phyloP scores from a whole-genome alignment of 441 rosid genomes.

The Populus trichocarpa region DNA sequence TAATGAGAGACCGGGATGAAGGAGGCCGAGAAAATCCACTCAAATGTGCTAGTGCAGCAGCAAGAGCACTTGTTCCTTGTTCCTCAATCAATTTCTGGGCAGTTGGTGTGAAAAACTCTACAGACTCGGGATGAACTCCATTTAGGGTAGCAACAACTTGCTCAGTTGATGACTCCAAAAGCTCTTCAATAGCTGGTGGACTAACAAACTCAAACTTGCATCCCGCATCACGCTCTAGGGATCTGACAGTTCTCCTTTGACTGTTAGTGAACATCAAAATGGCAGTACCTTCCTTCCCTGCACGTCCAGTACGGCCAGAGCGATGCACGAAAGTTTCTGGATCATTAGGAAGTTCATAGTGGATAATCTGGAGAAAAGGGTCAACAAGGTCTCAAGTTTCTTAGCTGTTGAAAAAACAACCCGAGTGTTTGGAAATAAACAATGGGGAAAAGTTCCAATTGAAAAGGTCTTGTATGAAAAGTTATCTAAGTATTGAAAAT shows the following conservation, averaged over 20 bases:
- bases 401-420: constrained; percentile 7
- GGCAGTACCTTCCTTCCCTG: constrained; percentile 93
- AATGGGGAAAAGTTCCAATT: neutral
- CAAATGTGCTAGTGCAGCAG: constrained; percentile 92
- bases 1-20: constrained; percentile 87
- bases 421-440: neutral
- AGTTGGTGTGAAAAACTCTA: constrained; percentile 71
- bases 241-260: constrained; percentile 88
- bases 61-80: constrained; percentile 83
- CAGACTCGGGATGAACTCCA: constrained; percentile 87
- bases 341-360: constrained; percentile 97
- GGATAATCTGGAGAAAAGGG: constrained; percentile 60
- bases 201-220: constrained; percentile 86
- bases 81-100: constrained; percentile 73
- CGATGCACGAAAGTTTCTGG: constrained; percentile 98
- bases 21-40: constrained; percentile 95
- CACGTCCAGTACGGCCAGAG: constrained; percentile 98
- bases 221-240: constrained; percentile 97
- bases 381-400: constrained; percentile 21
- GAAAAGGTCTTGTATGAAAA: neutral
- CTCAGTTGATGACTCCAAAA: constrained; percentile 83
- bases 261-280: constrained; percentile 73
- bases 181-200: constrained; percentile 71
- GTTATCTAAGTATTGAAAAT: neutral
- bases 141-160: constrained; percentile 80